A percentile compares a stretch with the other conserved stretches of the same genome.
Evolutionary conservation across 2,329 filamentous ascomycete genomes (phyloP).

Genomic region (Beauveria brongniartii): DNA sequence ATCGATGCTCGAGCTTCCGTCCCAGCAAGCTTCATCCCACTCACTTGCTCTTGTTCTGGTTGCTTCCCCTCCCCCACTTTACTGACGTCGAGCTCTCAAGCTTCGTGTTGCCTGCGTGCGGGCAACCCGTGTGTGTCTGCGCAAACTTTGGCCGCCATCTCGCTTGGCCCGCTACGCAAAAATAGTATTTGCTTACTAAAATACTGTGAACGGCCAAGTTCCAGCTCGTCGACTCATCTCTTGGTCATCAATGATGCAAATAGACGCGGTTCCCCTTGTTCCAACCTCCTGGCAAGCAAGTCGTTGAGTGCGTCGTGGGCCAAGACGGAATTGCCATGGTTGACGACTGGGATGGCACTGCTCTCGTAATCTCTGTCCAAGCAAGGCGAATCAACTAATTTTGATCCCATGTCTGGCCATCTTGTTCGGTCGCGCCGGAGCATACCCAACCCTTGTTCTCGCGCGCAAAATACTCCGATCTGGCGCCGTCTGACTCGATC

Average conservation of each 20-base stretch:
- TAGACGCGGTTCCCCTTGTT: too few species aligned
- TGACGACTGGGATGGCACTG: neutral
- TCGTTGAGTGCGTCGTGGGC: too few species aligned
- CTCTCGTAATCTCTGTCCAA: neutral
- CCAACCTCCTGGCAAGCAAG: too few species aligned
- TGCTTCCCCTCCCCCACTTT: slow-evolving; percentile 8
- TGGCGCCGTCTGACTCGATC: slow-evolving; percentile 6
- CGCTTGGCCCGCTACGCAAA: neutral
- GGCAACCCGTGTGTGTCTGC: too few species aligned
- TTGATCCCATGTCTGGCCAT: neutral
- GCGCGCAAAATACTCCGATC: neutral
- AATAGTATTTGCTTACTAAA: neutral
- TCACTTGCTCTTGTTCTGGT: neutral
- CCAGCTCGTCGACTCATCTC: neutral
- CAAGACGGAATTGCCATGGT: neutral
- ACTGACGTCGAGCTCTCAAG: slow-evolving; percentile 1
- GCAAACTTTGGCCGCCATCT: neutral
- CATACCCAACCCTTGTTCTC: neutral
- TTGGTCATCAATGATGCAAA: neutral
- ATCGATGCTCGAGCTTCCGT: neutral
- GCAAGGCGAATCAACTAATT: neutral
- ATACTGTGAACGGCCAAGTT: neutral
- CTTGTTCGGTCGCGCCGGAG: neutral
- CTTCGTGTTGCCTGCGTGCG: neutral
- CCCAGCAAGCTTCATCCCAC: neutral